These are phyloP conservation scores for Rhipidocladum racemiflorum DNA, from an alignment of 176 grass and related monocot species.

Conservation along the genomic window DNA sequence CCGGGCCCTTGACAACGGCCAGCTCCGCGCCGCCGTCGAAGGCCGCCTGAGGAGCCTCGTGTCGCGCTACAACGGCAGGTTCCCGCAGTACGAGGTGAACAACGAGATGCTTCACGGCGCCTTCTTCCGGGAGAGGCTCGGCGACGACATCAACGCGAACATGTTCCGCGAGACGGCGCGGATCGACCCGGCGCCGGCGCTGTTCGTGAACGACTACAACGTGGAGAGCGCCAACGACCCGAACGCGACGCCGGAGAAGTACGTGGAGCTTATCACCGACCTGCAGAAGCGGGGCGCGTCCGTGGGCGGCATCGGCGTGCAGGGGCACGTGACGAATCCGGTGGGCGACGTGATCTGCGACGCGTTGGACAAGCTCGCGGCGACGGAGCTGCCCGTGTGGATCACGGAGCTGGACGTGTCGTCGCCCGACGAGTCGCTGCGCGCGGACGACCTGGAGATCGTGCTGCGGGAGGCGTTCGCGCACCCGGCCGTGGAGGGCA, in stretches of 20 bases:
- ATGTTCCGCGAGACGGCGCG: constrained; percentile 59
- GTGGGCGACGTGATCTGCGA: constrained; percentile 53
- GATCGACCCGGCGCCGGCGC: constrained; percentile 43
- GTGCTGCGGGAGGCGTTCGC: constrained; percentile 67
- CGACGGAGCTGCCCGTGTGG: constrained; percentile 51
- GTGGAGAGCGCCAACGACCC: constrained; percentile 60
- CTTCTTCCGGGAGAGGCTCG: constrained; percentile 43
- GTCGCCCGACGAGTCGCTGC: constrained; percentile 46
- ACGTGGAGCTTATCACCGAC: constrained; percentile 57
- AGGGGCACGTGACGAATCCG: constrained; percentile 58
- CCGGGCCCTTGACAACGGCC: constrained; percentile 10
- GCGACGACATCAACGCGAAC: constrained; percentile 46
- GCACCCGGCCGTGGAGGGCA: constrained; percentile 60
- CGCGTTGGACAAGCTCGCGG: constrained; percentile 53
- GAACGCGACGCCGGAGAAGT: constrained; percentile 65
- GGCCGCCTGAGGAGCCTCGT: constrained; percentile 47
- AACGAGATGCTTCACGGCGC: constrained; percentile 83
- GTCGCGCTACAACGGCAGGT: constrained; percentile 43
- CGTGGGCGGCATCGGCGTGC: constrained; percentile 62
- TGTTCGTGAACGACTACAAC: constrained; percentile 89
- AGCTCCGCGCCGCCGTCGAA: constrained; percentile 46
- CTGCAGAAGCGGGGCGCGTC: constrained; percentile 59
- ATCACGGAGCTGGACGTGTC: constrained; percentile 73
- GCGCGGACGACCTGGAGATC: constrained; percentile 73
- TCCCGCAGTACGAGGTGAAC: constrained; percentile 75